Percentiles rank a stretch among this genome's conserved stretches.
These are phyloP conservation scores for Petasospora fabianii DNA, from an alignment of 1,139 yeast genomes.

Conservation along the genomic window DNA sequence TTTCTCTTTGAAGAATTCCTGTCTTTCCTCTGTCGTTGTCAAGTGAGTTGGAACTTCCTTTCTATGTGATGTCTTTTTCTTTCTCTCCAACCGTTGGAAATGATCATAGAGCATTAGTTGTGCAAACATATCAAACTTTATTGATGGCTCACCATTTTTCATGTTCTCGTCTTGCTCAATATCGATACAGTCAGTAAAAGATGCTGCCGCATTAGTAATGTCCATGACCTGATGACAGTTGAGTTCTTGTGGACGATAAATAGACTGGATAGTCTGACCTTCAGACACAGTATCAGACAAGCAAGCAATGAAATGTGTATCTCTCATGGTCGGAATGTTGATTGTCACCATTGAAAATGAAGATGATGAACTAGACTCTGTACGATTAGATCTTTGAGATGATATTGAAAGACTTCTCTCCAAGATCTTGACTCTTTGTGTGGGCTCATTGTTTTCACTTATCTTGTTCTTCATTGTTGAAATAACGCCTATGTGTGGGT, in stretches of 20 bases:
- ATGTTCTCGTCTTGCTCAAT: too few relatives aligned
- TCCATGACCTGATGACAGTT: not conserved
- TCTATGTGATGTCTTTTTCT: not conserved
- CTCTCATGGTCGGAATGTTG: slow-evolving; percentile 6
- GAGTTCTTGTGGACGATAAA: slow-evolving; percentile 2
- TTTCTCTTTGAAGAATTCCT: slow-evolving; percentile 1
- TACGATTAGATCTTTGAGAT: not conserved
- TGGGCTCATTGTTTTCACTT: too few relatives aligned
- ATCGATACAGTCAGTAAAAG: too few relatives aligned
- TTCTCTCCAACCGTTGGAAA: not conserved
- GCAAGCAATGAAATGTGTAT: slow-evolving; percentile 2
- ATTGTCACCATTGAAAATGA: slow-evolving; percentile 7
- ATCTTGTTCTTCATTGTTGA: too few relatives aligned
- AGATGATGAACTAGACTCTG: slow-evolving; percentile 1
- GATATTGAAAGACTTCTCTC: not conserved
- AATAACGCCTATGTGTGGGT: too few relatives aligned
- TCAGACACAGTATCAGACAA: slow-evolving; percentile 6
- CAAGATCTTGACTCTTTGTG: too few relatives aligned
- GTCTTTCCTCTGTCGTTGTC: not conserved
- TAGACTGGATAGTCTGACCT: slow-evolving; percentile 3
- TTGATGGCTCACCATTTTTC: not conserved
- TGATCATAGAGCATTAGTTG: slow-evolving; percentile 1
- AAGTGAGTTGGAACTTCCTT: not conserved
- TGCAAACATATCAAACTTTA: slow-evolving; percentile 1
- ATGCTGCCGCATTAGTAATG: slow-evolving; percentile 1